Conservation (phyloP, 2,329 filamentous ascomycete genomes). For the Fusarium sterilihyphosum region DNA sequence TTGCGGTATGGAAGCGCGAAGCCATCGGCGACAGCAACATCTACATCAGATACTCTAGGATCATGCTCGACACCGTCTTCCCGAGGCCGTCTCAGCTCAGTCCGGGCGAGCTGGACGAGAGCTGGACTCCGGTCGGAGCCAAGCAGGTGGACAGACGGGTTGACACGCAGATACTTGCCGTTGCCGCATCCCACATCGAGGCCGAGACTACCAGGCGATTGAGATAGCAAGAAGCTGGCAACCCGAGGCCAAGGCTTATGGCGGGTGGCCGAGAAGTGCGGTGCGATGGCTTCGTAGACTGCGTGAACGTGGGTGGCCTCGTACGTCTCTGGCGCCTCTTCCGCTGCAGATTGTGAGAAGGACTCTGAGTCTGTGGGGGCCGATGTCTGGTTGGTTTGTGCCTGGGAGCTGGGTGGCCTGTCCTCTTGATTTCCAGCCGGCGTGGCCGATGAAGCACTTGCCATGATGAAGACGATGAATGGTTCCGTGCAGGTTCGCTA, state of each 20-base stretch:
- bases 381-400: conserved; percentile 14
- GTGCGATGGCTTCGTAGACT: conserved; percentile 89
- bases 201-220: conserved; percentile 77
- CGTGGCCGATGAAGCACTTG: conserved; percentile 40
- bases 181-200: conserved; percentile 96
- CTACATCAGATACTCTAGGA: conserved; percentile 58
- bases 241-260: conserved; percentile 94
- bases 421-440: conserved; percentile 32
- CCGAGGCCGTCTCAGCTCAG: conserved; percentile 32
- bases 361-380: neutral
- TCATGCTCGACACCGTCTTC: conserved; percentile 23
- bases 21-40: conserved; percentile 82
- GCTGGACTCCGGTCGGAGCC: conserved; percentile 82
- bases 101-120: conserved; percentile 61
- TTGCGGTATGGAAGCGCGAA: conserved; percentile 81
- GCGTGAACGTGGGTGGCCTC: conserved; percentile 89
- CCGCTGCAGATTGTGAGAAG: conserved; percentile 34
- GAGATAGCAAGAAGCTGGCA: conserved; percentile 75
- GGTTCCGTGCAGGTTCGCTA: conserved; percentile 4
- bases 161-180: conserved; percentile 91
- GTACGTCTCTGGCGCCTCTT: conserved; percentile 66
- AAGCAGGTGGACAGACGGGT: conserved; percentile 79
- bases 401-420: conserved; percentile 26
- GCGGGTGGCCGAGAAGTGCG: conserved; percentile 83
- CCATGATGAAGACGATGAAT: conserved; percentile 25